Percentiles rank a stretch among this genome's conserved stretches.
Conservation (phyloP, 2,329 filamentous ascomycete species). For the Fonsecaea multimorphosa region DNA sequence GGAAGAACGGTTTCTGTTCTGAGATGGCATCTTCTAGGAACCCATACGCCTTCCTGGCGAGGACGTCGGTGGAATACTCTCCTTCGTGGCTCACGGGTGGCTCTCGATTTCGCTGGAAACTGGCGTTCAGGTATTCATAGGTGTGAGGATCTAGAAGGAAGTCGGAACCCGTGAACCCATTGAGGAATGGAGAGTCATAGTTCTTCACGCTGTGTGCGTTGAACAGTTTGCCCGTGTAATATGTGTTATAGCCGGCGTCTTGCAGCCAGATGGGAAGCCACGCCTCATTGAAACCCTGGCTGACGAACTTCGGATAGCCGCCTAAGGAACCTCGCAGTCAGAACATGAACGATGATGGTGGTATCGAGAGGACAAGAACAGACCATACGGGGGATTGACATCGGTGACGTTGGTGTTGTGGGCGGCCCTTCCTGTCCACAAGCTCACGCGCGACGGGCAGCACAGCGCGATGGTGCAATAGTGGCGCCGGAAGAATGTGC, state of each 20-base stretch:
- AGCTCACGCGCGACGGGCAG: slow-evolving; percentile 69
- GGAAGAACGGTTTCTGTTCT: slow-evolving; percentile 66
- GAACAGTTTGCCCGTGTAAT: slow-evolving; percentile 63
- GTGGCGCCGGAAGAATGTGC: slow-evolving; percentile 66
- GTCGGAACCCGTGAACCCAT: slow-evolving; percentile 50
- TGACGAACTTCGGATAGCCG: slow-evolving; percentile 59
- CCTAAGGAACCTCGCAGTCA: slow-evolving; percentile 34
- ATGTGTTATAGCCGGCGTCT: slow-evolving; percentile 59
- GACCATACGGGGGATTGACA: slow-evolving; percentile 51
- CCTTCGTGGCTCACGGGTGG: slow-evolving; percentile 62
- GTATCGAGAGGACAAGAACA: background rate
- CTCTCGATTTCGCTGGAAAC: slow-evolving; percentile 65
- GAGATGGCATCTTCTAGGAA: slow-evolving; percentile 67
- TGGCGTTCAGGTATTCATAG: slow-evolving; percentile 71
- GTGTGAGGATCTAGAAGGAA: slow-evolving; percentile 59
- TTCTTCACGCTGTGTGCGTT: slow-evolving; percentile 58
- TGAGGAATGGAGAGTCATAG: slow-evolving; percentile 51
- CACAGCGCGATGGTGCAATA: slow-evolving; percentile 71
- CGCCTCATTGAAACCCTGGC: slow-evolving; percentile 57
- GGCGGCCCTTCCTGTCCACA: slow-evolving; percentile 70
- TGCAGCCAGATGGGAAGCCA: slow-evolving; percentile 62
- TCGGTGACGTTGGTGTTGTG: slow-evolving; percentile 75
- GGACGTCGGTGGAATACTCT: slow-evolving; percentile 64
- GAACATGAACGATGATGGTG: background rate
- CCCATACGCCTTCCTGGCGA: slow-evolving; percentile 63